These are phyloP conservation scores for Colletotrichum eremochloae DNA, from an alignment of 2,329 filamentous ascomycete species.

Conservation along the genomic window DNA sequence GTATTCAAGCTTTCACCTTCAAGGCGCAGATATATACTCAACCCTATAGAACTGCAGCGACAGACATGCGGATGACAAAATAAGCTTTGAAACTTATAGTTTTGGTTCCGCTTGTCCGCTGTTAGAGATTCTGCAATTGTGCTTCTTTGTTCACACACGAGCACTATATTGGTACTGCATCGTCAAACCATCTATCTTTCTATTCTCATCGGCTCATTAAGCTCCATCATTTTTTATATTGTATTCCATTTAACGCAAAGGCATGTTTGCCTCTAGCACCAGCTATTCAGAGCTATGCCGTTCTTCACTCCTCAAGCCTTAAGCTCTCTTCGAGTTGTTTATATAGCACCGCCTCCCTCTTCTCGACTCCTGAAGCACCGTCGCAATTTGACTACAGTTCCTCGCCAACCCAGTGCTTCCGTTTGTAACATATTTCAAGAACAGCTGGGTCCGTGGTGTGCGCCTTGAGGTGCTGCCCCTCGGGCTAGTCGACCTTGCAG, in stretches of 20 bases:
- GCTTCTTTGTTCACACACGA: background rate
- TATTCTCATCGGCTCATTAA: background rate
- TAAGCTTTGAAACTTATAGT: background rate
- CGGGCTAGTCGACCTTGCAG: background rate
- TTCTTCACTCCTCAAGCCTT: background rate
- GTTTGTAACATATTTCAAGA: background rate
- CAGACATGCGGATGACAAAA: background rate
- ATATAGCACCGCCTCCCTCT: background rate
- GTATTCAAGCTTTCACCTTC: background rate
- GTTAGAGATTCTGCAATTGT: background rate
- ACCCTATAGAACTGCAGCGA: background rate
- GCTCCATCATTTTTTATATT: background rate
- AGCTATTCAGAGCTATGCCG: background rate
- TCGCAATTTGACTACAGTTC: background rate
- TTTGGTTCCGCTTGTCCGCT: background rate
- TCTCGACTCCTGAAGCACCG: background rate
- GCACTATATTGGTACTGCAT: background rate
- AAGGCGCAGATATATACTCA: background rate
- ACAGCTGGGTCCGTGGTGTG: background rate
- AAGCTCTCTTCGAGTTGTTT: background rate
- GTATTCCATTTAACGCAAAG: too few relatives aligned
- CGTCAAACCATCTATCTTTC: background rate
- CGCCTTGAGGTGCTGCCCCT: background rate
- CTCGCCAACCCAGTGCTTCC: background rate
- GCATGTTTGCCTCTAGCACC: too few relatives aligned